Evolutionary conservation across 495 filamentous ascomycete species (phyloP), one percentile per base, ranked within the genome.

Genomic region (Trichocladium uniseriatum): DNA sequence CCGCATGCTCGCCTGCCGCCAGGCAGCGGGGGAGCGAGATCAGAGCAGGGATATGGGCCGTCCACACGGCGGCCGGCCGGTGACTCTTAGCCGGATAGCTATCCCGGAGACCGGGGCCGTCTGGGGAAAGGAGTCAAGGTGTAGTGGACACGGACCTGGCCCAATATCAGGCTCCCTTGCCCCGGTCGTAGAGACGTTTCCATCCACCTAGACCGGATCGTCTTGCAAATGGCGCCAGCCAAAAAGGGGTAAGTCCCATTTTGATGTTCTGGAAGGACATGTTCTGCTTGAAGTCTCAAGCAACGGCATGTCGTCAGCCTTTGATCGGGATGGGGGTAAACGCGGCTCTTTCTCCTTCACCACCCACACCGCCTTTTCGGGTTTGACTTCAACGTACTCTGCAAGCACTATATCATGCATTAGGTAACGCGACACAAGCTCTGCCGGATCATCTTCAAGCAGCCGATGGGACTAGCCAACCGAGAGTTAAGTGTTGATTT

Each of bases 321-420:
- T 29, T 6, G 15, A 13, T 5, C 22, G 32, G 15, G 11, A 15
- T 7, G 24, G 14, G 0, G 37, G 27, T n/a, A 16, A 21, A 24
- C 24, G 19, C 6, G 46, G 15, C 28, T 41, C 19, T 18, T 37
- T 16, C 22, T 6, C n/a, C n/a, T n/a, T n/a, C 21, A 3, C 28
- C 13, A 22, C 37, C 42, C 36, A 31, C 45, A 32, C 45, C 36
- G 35, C 45, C 15, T 32, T 38, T 48, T 40, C 8, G 10, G 18
- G 15, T 2, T 16, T 37, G 19, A 15, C 32, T 28, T 27, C 21
- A n/a, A n/a, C n/a, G 20, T 20, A 8, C 24, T 15, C 21, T 46
- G 44, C 44, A 46, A 19, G 35, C n/a, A 38, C 44, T 46, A 37
- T 43, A 31, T 31, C n/a, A 8, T 43, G 40, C 40, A 20, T 43